Base-by-base conservation (phyloP, 345 rosid genomes). In the Nephelium lappaceum region DNA sequence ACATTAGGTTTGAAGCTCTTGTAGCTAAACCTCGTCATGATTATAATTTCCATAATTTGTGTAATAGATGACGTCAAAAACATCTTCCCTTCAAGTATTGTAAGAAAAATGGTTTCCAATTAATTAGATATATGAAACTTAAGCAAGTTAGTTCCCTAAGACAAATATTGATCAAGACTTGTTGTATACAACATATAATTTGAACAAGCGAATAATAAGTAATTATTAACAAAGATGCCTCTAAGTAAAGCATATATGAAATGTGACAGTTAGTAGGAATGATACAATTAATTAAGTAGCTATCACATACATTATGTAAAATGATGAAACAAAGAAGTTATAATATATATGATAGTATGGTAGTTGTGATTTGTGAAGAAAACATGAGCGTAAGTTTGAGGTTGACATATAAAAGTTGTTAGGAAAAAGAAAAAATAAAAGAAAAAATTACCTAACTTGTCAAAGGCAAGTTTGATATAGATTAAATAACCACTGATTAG, bases 401-500 rank as follows among this genome's bases (percentile, higher is more conserved):
- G 62, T 57, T 57, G 62, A 57, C 62, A 57, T 57, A 19, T 57
- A n/a, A 19, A 57, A 57, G 6, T 57, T 49, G 55, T 49, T 18
- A 14, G 36, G n/a, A n/a, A n/a, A 31, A 3, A 31, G 3, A 49
- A 15, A 49, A 49, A 14, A 47, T 3, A 41, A 41, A 41, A 41
- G 41, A 5, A 72, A 78, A 73, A 77, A 75, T 38, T 36, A 78
- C 73, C 83, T 75, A 81, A 77, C 73, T 27, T 43, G 25, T 64
- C 5, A 25, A 66, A 8, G 25, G 68, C 5, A 25, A 53, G 10
- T 27, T 18, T 72, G 84, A 80, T 47, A 69, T 53, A 15, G 86
- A 84, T 82, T 76, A 76, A 39, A 3, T 63, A 87, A 82, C 86
- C 23, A 77, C 83, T 41, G 67, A 18, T 57, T 57, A 23, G 71